These are phyloP conservation scores for Gilbertella persicaria DNA, from an alignment of 371 early-diverging fungal genomes.

Conservation along the genomic window DNA sequence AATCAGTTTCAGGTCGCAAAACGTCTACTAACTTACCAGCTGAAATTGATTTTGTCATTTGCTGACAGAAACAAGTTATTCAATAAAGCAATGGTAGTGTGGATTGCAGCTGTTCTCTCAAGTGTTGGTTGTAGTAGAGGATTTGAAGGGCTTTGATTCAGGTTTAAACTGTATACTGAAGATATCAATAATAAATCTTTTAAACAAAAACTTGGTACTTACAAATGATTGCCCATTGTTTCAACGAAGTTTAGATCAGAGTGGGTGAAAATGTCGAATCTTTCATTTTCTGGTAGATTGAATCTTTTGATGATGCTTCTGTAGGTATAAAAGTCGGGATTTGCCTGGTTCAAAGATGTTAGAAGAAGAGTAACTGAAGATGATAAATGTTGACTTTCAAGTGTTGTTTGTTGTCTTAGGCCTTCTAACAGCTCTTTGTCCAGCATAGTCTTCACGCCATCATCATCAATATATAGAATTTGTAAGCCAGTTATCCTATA, in stretches of 20 bases:
- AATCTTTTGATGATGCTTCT: slow-evolving; percentile 13
- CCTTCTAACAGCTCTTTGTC: slow-evolving; percentile 7
- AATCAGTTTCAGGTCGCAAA: slow-evolving; percentile 11
- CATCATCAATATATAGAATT: slow-evolving; percentile 16
- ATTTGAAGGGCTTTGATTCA: slow-evolving; percentile 12
- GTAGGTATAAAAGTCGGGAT: slow-evolving; percentile 14
- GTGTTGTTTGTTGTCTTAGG: slow-evolving; percentile 10
- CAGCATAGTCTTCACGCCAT: slow-evolving; percentile 13
- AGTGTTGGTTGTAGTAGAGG: slow-evolving; percentile 7
- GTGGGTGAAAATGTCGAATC: slow-evolving; percentile 10
- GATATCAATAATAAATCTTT: slow-evolving; percentile 7
- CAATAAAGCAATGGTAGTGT: slow-evolving; percentile 10
- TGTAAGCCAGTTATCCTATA: slow-evolving; percentile 14
- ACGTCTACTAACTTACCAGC: slow-evolving; percentile 11
- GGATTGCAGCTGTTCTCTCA: slow-evolving; percentile 11
- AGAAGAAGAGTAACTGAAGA: slow-evolving; percentile 12
- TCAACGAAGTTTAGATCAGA: slow-evolving; percentile 16
- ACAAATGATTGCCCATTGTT: slow-evolving; percentile 13
- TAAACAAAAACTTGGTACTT: slow-evolving; percentile 9
- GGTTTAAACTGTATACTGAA: slow-evolving; percentile 12
- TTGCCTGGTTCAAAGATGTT: slow-evolving; percentile 9
- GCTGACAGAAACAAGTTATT: slow-evolving; percentile 10
- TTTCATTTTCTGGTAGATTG: slow-evolving; percentile 14
- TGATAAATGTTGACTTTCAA: slow-evolving; percentile 10
- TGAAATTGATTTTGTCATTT: slow-evolving; percentile 15